Percentiles rank a stretch among this genome's conserved stretches.
Evolutionary conservation across 2,329 filamentous ascomycete species (phyloP).

Genomic region (Aspergillus pseudoglaucus): DNA sequence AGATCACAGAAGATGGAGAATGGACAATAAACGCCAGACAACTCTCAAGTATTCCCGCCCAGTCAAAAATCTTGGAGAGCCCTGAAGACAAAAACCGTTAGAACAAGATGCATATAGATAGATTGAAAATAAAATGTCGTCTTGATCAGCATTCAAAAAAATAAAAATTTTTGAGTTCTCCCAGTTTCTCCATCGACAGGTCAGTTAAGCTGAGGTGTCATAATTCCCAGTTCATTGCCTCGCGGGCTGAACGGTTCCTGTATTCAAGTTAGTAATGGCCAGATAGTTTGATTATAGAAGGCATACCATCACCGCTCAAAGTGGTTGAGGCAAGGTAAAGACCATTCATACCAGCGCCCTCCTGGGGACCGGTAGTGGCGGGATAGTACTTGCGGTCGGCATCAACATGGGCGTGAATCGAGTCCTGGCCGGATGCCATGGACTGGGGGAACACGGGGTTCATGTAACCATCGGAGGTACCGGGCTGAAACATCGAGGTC

Average conservation of each 20-base stretch:
- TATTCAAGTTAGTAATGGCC: slow-evolving; percentile 29
- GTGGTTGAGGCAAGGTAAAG: slow-evolving; percentile 43
- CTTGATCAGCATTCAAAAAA: background rate
- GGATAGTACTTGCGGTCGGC: slow-evolving; percentile 49
- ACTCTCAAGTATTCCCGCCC: background rate
- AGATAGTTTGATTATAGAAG: slow-evolving; percentile 22
- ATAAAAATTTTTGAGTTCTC: background rate
- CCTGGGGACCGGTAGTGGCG: slow-evolving; percentile 39
- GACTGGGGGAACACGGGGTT: slow-evolving; percentile 58
- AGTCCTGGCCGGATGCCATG: slow-evolving; percentile 62
- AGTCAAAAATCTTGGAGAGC: background rate
- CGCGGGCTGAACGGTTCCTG: slow-evolving; percentile 50
- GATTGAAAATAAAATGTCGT: slow-evolving; percentile 1
- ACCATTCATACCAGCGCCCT: slow-evolving; percentile 39
- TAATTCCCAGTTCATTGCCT: slow-evolving; percentile 41
- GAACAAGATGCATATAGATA: slow-evolving; percentile 2
- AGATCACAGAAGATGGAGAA: background rate
- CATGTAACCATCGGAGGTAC: slow-evolving; percentile 61
- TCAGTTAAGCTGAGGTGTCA: slow-evolving; percentile 2
- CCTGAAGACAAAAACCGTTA: background rate
- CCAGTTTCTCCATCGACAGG: background rate
- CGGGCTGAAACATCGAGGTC: slow-evolving; percentile 71
- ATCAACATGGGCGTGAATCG: slow-evolving; percentile 60
- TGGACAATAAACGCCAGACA: background rate
- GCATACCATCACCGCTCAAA: slow-evolving; percentile 41